A percentile compares a stretch with the other conserved stretches of the same genome.
Evolutionary conservation across 1,139 yeast species (phyloP).

Genomic region (Saccharomyces uvarum): DNA sequence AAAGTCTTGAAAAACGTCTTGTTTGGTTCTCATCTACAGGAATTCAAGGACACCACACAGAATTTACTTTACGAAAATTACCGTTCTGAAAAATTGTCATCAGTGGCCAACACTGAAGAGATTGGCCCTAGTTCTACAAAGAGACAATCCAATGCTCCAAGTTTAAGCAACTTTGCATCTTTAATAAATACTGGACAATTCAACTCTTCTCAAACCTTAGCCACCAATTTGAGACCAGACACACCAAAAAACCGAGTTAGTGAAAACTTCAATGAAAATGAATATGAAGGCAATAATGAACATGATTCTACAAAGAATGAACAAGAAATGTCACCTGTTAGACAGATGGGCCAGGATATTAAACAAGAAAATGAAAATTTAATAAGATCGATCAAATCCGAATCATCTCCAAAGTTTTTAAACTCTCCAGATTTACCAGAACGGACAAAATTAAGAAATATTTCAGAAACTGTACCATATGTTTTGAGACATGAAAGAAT

Average conservation of each 20-base stretch:
- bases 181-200: slow-evolving; percentile 31
- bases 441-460: slow-evolving; percentile 61
- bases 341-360: slow-evolving; percentile 32
- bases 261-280: slow-evolving; percentile 9
- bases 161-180: slow-evolving; percentile 32
- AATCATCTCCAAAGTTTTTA: slow-evolving; percentile 31
- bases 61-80: slow-evolving; percentile 72
- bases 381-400: slow-evolving; percentile 47
- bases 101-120: slow-evolving; percentile 29
- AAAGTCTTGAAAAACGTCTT: slow-evolving; percentile 56
- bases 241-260: neutral
- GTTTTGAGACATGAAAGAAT: slow-evolving; percentile 69
- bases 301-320: slow-evolving; percentile 11
- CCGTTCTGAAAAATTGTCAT: slow-evolving; percentile 58
- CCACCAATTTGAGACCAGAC: slow-evolving; percentile 5
- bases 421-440: slow-evolving; percentile 37
- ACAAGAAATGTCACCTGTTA: slow-evolving; percentile 30
- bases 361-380: slow-evolving; percentile 37
- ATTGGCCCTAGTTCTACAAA: slow-evolving; percentile 7
- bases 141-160: slow-evolving; percentile 31
- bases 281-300: slow-evolving; percentile 9
- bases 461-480: slow-evolving; percentile 76
- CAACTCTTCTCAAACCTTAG: slow-evolving; percentile 27
- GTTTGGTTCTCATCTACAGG: slow-evolving; percentile 70
- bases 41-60: slow-evolving; percentile 73